Base-by-base conservation (phyloP, 2,329 filamentous ascomycete genomes). In the Cytospora piceicola region DNA sequence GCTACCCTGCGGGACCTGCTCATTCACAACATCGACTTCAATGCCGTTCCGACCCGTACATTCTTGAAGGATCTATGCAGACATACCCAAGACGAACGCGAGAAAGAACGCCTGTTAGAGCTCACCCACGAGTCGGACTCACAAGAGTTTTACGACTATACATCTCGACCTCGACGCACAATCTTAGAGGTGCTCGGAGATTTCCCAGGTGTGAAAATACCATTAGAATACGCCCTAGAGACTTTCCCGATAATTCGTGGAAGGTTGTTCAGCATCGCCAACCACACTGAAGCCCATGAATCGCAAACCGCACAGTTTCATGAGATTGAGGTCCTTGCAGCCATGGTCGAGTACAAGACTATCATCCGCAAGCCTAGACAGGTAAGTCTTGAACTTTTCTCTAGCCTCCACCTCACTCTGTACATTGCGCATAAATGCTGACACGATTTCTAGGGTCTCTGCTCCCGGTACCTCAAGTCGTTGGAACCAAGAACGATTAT, bases 101-200 rank as follows among this genome's bases (percentile, higher is more conserved):
- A 99, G 72, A 88, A 87, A 71, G 90, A 95, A 68, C 88, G 94
- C 2, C 85, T 99, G 0, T 77, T 90, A 11, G 95, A 99, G 74
- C 95, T 99, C 72, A 89, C 88, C 1, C 86, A 90, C 71, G 88
- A 92, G 0, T 85, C 90, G 55, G 92, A 90, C 71, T 87, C 94
- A 7, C 93, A 98, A 71, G 95, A 99, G 71, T 89, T 97, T 64
- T 98, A 92, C 79, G 94, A 99, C 78, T 99, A 99, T 75, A 95
- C 95, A 1, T 94, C 94, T 0, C 88, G 95, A 11, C 92, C 94
- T 0, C 89, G 93, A 39, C 89, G 95, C 39, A 96, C 91, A 66
- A 97, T 98, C 65, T 81, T 99, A 7, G 95, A 99, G 77, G 90
- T 97, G 4, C 84, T 99, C 32, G 89, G 94, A 64, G 95, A 99